These are phyloP conservation scores for Podila epigama DNA, from an alignment of 192 early-diverging fungal species.

Conservation along the genomic window DNA sequence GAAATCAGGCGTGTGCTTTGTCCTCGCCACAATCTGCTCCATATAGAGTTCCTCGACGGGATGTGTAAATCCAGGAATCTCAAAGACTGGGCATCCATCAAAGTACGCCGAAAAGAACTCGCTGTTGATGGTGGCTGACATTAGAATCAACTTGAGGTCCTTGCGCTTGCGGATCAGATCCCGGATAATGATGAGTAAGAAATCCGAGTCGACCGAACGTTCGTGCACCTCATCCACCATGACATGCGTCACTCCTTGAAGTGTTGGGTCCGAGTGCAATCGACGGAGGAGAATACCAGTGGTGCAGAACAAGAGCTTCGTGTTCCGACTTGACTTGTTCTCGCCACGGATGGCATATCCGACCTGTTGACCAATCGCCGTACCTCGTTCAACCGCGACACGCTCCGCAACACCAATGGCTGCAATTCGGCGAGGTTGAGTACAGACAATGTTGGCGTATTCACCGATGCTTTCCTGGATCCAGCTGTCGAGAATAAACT, in stretches of 20 bases:
- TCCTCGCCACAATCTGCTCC: constrained; percentile 61
- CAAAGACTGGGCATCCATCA: constrained; percentile 64
- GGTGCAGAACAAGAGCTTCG: constrained; percentile 75
- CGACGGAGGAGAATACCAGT: constrained; percentile 76
- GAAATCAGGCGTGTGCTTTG: constrained; percentile 64
- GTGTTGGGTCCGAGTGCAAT: constrained; percentile 65
- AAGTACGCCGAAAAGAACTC: constrained; percentile 83
- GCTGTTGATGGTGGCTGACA: constrained; percentile 92
- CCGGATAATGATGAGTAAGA: constrained; percentile 80
- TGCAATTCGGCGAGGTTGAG: constrained; percentile 89
- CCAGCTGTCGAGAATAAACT: constrained; percentile 81
- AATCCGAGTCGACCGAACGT: constrained; percentile 77
- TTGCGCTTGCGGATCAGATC: constrained; percentile 61
- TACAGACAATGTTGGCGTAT: constrained; percentile 77
- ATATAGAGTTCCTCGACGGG: constrained; percentile 70
- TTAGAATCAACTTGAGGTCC: constrained; percentile 82
- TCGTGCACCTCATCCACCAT: constrained; percentile 94
- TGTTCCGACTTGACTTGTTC: constrained; percentile 62
- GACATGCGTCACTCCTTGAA: constrained; percentile 74
- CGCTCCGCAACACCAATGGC: constrained; percentile 64
- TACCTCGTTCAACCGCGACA: constrained; percentile 71
- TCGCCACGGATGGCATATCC: constrained; percentile 75
- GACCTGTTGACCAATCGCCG: constrained; percentile 42
- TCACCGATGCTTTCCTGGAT: constrained; percentile 51
- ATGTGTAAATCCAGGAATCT: constrained; percentile 80